These are phyloP conservation scores for Cyclotella cryptica DNA, from an alignment of 108 stramenopile genomes.

Conservation along the genomic window DNA sequence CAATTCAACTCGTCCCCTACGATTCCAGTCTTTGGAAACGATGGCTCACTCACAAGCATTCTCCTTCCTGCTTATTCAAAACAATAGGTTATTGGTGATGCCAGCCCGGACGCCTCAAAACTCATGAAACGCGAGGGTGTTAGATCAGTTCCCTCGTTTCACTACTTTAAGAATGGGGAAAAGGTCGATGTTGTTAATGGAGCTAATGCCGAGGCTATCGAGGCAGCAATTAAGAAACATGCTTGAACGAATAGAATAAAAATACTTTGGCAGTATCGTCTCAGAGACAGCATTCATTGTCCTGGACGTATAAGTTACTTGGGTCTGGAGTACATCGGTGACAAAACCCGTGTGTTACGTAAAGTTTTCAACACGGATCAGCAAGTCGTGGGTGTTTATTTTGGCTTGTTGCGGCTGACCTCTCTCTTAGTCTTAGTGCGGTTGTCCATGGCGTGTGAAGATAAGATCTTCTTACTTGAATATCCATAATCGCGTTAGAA, in stretches of 20 bases:
- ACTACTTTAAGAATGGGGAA: slow-evolving; percentile 86
- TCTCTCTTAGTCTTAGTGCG: no score
- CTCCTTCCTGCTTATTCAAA: no score
- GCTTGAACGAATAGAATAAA: slow-evolving; percentile 15
- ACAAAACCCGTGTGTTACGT: no score
- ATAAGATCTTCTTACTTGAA: no score
- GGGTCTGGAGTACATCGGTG: no score
- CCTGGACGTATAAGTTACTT: background rate
- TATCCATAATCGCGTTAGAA: no score
- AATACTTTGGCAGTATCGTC: background rate
- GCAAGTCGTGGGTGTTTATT: background rate
- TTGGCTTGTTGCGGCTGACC: background rate
- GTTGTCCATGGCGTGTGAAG: no score
- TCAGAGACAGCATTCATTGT: background rate
- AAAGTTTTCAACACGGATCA: background rate
- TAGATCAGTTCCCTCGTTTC: slow-evolving; percentile 89
- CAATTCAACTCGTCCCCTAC: no score
- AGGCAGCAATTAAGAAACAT: slow-evolving; percentile 87
- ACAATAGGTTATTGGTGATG: slow-evolving; percentile 79
- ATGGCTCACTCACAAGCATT: no score
- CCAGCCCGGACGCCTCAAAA: slow-evolving; percentile 80
- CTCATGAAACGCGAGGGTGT: slow-evolving; percentile 92
- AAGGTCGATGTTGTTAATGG: slow-evolving; percentile 92
- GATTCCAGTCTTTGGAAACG: no score
- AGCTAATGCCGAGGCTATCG: slow-evolving; percentile 90